Evolutionary conservation across 2,329 filamentous ascomycete species (phyloP).

Genomic region (Neoascochyta sp.): DNA sequence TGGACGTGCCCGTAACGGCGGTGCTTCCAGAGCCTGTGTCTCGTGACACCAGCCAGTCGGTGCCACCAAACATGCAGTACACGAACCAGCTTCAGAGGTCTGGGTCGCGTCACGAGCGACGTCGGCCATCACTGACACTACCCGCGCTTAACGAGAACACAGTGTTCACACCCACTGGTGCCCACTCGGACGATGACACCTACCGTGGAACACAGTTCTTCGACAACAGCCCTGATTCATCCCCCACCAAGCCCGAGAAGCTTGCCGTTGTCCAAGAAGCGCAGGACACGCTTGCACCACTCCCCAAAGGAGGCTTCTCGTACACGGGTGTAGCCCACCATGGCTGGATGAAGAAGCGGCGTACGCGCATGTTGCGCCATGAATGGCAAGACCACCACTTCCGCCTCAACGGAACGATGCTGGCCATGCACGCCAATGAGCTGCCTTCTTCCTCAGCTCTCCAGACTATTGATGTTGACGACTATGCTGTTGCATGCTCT

Average conservation of each 20-base stretch:
- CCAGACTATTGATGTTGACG: slow-evolving; percentile 81
- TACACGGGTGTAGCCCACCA: slow-evolving; percentile 62
- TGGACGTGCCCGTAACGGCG: slow-evolving; percentile 79
- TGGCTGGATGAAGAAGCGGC: slow-evolving; percentile 92
- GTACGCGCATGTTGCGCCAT: slow-evolving; percentile 81
- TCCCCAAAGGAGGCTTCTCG: slow-evolving; percentile 36
- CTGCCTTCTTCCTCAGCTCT: slow-evolving; percentile 59
- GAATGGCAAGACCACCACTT: slow-evolving; percentile 95
- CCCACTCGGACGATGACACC: slow-evolving; percentile 35
- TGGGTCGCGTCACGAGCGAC: slow-evolving; percentile 44
- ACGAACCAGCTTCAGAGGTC: slow-evolving; percentile 49
- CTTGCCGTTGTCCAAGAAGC: slow-evolving; percentile 21
- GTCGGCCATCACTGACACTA: slow-evolving; percentile 67
- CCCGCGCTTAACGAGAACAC: slow-evolving; percentile 66
- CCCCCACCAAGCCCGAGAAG: slow-evolving; percentile 30
- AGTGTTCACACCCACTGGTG: slow-evolving; percentile 39
- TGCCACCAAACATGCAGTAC: slow-evolving; percentile 90
- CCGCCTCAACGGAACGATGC: slow-evolving; percentile 62
- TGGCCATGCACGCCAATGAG: slow-evolving; percentile 63
- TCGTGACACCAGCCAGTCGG: slow-evolving; percentile 80
- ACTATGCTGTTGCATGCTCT: slow-evolving; percentile 84
- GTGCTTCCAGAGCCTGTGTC: slow-evolving; percentile 68
- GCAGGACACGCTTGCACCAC: slow-evolving; percentile 21
- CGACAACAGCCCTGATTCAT: slow-evolving; percentile 31
- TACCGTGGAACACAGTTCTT: slow-evolving; percentile 35